Percentiles rank a stretch among this genome's conserved stretches.
Conservation (phyloP, 345 rosid genomes). For the Eucalyptus decipiens region DNA sequence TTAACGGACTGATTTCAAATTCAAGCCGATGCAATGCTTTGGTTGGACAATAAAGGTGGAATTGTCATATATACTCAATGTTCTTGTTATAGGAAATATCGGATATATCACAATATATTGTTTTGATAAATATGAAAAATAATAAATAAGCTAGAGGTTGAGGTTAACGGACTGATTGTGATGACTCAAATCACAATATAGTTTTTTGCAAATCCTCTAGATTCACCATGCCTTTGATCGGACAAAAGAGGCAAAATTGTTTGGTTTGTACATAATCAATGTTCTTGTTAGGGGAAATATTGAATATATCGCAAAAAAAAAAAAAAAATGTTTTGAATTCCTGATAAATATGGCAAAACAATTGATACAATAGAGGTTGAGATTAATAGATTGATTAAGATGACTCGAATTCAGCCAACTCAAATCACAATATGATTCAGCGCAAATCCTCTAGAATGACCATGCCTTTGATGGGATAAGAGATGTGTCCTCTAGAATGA, state of each 20-base stretch:
- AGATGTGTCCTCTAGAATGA: accelerated
- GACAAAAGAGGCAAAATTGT: not conserved
- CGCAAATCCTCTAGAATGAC: accelerated
- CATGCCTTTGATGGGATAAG: not conserved
- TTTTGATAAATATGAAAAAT: too few species aligned
- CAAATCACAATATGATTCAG: not conserved
- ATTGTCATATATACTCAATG: not conserved
- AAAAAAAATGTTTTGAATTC: too few species aligned
- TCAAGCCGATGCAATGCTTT: not conserved
- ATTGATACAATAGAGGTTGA: not conserved
- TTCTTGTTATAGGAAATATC: not conserved
- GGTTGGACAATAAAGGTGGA: not conserved
- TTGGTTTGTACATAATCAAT: not conserved
- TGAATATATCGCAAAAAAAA: not conserved
- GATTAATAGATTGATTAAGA: not conserved
- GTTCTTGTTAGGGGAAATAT: too few species aligned
- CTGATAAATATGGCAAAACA: not conserved
- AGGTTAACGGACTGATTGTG: not conserved
- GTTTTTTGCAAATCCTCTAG: not conserved
- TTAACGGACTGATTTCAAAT: not conserved
- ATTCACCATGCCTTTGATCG: not conserved
- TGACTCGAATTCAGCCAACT: not conserved
- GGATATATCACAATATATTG: too few species aligned
- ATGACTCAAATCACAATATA: not conserved
- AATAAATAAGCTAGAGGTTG: not conserved